These are phyloP conservation scores for Jamesozyma hellenica DNA, from an alignment of 805 yeast species.

Conservation along the genomic window DNA sequence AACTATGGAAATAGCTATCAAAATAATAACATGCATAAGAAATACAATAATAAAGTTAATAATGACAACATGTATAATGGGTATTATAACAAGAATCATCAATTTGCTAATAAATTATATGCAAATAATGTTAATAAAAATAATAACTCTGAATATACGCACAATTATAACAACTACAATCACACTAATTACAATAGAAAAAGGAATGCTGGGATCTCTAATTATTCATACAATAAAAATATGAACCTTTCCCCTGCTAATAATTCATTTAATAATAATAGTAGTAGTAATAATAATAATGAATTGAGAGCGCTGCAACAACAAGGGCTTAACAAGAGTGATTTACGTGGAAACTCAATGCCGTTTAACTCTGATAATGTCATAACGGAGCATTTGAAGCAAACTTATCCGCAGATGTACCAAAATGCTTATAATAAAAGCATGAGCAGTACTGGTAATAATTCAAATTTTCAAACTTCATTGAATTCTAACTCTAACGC, in stretches of 20 bases:
- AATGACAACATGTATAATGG: constrained; percentile 2
- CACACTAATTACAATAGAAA: constrained; percentile 3
- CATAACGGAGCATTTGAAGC: constrained; percentile 16
- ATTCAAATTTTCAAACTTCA: background rate
- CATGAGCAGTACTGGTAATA: background rate
- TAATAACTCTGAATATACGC: constrained; percentile 1
- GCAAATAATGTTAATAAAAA: background rate
- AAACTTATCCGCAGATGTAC: constrained; percentile 18
- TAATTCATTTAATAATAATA: constrained; percentile 3
- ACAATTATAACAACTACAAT: constrained; percentile 1
- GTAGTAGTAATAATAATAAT: constrained; percentile 6
- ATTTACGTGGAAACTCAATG: background rate
- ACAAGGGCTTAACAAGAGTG: background rate
- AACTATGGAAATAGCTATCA: constrained; percentile 3
- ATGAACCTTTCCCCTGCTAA: background rate
- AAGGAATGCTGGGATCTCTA: background rate
- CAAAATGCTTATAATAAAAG: constrained; percentile 3
- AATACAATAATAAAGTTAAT: constrained; percentile 9
- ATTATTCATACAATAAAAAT: background rate
- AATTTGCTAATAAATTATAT: background rate
- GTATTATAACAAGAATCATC: background rate
- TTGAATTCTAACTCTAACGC: too few species aligned
- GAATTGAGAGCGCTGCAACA: constrained; percentile 2
- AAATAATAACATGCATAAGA: constrained; percentile 5
- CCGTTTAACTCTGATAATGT: constrained; percentile 4